These are phyloP conservation scores for Daldinia childiae DNA, from an alignment of 495 filamentous ascomycete species.

Conservation along the genomic window DNA sequence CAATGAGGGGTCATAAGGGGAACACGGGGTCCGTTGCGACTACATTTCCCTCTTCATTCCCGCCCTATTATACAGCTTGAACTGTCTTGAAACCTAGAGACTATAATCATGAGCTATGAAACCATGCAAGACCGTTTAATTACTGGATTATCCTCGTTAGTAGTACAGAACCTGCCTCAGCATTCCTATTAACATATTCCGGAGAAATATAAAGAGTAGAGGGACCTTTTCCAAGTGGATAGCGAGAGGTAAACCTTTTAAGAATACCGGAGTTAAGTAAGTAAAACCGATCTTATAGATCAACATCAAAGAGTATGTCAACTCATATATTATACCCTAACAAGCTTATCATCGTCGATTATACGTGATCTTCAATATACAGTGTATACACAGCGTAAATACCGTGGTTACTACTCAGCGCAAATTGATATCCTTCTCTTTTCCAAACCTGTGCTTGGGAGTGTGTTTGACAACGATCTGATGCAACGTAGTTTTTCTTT, in stretches of 20 bases:
- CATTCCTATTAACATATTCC: not conserved
- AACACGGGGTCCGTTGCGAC: not conserved
- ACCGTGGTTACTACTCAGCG: not conserved
- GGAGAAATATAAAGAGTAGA: not conserved
- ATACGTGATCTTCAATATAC: not conserved
- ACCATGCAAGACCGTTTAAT: not conserved
- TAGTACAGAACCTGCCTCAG: not conserved
- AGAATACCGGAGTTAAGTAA: not conserved
- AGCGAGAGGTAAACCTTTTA: not conserved
- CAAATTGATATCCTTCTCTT: not conserved
- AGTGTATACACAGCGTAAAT: not conserved
- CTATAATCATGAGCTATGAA: not conserved
- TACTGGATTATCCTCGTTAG: not conserved
- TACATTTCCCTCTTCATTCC: not conserved
- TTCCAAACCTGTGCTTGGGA: not conserved
- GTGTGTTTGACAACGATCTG: not conserved
- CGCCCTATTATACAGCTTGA: not conserved
- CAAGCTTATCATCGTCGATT: not conserved
- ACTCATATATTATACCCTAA: not conserved
- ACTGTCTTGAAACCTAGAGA: not conserved
- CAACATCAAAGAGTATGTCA: not conserved
- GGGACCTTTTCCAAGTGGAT: not conserved
- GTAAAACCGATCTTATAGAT: not conserved
- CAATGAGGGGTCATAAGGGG: not conserved
- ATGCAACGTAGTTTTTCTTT: constrained; percentile 3